These are phyloP conservation scores for Globisporangium abappressorium DNA, from an alignment of 352 stramenopile species.

Conservation along the genomic window DNA sequence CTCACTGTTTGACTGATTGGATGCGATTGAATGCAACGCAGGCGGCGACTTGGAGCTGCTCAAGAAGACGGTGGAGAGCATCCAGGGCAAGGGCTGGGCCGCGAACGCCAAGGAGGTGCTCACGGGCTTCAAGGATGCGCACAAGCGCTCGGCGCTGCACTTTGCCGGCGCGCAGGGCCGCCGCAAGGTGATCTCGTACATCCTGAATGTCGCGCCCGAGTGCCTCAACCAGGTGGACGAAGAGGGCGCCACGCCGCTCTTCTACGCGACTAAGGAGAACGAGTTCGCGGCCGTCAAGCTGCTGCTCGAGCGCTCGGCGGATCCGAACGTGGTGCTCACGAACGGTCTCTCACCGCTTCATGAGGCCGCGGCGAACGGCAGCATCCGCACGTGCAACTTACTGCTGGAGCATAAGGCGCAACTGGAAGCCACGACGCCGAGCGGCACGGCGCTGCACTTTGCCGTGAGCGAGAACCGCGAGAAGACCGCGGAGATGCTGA, in stretches of 20 bases:
- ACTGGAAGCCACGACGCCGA: conserved; percentile 60
- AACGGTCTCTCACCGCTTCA: conserved; percentile 67
- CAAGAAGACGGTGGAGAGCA: conserved; percentile 54
- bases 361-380: conserved; percentile 68
- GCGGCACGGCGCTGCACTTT: conserved; percentile 76
- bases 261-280: conserved; percentile 76
- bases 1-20: background rate
- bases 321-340: conserved; percentile 49
- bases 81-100: conserved; percentile 59
- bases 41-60: conserved; percentile 72
- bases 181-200: conserved; percentile 70
- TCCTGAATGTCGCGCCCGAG: conserved; percentile 58
- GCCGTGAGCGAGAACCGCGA: conserved; percentile 79
- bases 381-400: conserved; percentile 53
- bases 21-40: conserved; percentile 18
- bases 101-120: conserved; percentile 54
- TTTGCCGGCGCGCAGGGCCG: conserved; percentile 76
- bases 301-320: conserved; percentile 53
- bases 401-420: conserved; percentile 51
- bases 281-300: conserved; percentile 68
- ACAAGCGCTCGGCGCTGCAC: conserved; percentile 79
- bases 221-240: conserved; percentile 62
- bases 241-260: conserved; percentile 62
- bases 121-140: conserved; percentile 75
- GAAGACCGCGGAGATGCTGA: conserved; percentile 67